These are phyloP conservation scores for Suhomyces bribrorum DNA, from an alignment of 1,139 yeast species.

Conservation along the genomic window DNA sequence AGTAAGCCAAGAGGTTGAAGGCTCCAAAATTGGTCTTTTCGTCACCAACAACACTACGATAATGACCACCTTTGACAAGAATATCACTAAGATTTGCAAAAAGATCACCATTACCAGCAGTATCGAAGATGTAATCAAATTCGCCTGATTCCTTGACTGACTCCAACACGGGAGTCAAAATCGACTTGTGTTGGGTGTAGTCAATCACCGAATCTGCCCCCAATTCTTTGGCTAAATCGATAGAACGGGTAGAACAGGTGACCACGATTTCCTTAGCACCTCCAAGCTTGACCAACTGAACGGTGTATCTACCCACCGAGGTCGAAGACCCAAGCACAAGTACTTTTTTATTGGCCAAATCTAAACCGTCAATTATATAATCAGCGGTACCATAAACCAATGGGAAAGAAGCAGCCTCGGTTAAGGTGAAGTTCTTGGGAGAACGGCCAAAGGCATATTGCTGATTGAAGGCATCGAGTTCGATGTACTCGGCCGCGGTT, in stretches of 20 bases:
- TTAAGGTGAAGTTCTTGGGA: constrained; percentile 50
- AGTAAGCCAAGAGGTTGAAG: constrained; percentile 8
- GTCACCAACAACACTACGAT: constrained; percentile 56
- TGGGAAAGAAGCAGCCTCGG: constrained; percentile 62
- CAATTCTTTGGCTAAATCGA: constrained; percentile 38
- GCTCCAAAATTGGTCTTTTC: constrained; percentile 30
- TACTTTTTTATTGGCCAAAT: constrained; percentile 37
- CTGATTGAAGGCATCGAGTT: constrained; percentile 47
- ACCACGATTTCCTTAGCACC: constrained; percentile 49
- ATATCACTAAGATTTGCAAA: constrained; percentile 26
- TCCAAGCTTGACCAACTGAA: constrained; percentile 57
- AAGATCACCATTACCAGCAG: constrained; percentile 31
- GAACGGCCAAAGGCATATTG: constrained; percentile 40
- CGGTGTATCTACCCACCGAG: constrained; percentile 62
- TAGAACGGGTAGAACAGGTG: constrained; percentile 38
- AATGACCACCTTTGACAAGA: constrained; percentile 33
- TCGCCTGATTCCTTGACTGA: constrained; percentile 27
- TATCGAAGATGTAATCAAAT: constrained; percentile 42
- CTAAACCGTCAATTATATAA: constrained; percentile 36
- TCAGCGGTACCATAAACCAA: constrained; percentile 60
- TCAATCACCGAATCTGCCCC: constrained; percentile 59
- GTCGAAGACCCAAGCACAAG: constrained; percentile 75
- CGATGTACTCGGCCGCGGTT: constrained; percentile 44
- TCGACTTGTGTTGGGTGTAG: constrained; percentile 38
- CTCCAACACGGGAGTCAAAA: constrained; percentile 29